Percentiles rank a stretch among this genome's conserved stretches.
These are phyloP conservation scores for Tephrocybe sp. DNA, from an alignment of 768 basidiomycete genomes.

Conservation along the genomic window DNA sequence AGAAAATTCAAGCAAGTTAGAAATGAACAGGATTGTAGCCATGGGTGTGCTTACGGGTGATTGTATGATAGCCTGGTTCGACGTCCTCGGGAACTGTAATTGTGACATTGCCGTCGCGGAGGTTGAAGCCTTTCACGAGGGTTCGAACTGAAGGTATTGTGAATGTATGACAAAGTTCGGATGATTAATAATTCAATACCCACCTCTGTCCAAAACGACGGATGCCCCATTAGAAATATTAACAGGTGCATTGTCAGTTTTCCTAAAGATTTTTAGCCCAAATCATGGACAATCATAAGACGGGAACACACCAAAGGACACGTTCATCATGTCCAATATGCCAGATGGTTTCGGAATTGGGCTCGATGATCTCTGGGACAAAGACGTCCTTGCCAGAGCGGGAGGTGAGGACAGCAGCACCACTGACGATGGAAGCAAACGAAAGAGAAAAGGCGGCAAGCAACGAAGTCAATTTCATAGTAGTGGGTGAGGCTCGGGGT, in stretches of 20 bases:
- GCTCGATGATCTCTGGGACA: constrained; percentile 27
- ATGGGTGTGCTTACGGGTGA: constrained; percentile 37
- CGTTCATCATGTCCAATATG: constrained; percentile 22
- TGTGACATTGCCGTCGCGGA: constrained; percentile 32
- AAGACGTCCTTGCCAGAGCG: constrained; percentile 30
- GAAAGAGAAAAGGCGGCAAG: constrained; percentile 26
- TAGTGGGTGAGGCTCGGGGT: no score
- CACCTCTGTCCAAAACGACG: constrained; percentile 31
- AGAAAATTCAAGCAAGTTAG: background rate
- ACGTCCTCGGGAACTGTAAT: constrained; percentile 32
- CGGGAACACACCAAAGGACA: constrained; percentile 28
- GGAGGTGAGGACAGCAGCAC: constrained; percentile 17
- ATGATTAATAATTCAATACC: constrained; percentile 11
- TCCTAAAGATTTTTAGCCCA: constrained; percentile 27
- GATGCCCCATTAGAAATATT: constrained; percentile 43
- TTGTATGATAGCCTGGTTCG: constrained; percentile 34
- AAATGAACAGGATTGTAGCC: background rate
- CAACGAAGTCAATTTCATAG: constrained; percentile 23
- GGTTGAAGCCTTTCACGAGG: constrained; percentile 34
- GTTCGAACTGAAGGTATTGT: constrained; percentile 23
- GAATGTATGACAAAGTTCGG: background rate
- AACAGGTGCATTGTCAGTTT: constrained; percentile 35
- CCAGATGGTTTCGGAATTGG: constrained; percentile 28
- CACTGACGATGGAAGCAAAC: constrained; percentile 22
- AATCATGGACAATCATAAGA: background rate